These are phyloP conservation scores for Trametes hirsuta DNA, from an alignment of 1,284 basidiomycete genomes.

Conservation along the genomic window DNA sequence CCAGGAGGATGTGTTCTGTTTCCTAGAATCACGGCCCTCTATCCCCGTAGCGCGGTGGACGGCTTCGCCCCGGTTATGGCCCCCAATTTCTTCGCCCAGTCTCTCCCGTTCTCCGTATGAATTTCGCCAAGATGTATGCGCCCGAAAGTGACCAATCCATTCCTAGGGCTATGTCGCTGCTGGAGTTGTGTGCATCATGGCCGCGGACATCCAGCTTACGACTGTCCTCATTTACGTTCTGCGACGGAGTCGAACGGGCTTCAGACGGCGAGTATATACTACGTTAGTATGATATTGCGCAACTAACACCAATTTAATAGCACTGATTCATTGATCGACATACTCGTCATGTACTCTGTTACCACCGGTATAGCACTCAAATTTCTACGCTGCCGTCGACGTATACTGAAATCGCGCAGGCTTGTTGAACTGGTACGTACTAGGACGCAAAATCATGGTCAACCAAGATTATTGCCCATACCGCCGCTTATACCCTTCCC, in stretches of 20 bases:
- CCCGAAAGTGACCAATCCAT: not conserved
- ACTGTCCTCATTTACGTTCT: conserved; percentile 3
- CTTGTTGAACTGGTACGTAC: too few species aligned
- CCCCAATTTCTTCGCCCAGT: not conserved
- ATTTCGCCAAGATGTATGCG: not conserved
- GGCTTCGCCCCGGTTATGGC: not conserved
- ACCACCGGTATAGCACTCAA: conserved; percentile 1
- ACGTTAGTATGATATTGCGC: not conserved
- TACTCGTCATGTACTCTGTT: conserved; percentile 8
- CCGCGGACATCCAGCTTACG: conserved; percentile 3
- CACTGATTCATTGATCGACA: conserved; percentile 7
- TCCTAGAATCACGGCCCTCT: too few species aligned
- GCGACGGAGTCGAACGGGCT: not conserved
- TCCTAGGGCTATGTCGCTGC: not conserved
- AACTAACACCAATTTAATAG: not conserved
- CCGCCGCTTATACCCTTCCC: too few species aligned
- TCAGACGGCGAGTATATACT: not conserved
- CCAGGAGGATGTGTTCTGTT: too few species aligned
- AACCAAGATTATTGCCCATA: too few species aligned
- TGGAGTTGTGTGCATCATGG: conserved; percentile 1
- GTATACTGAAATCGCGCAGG: too few species aligned
- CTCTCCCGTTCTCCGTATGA: not conserved
- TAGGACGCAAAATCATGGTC: too few species aligned
- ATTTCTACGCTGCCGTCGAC: not conserved
- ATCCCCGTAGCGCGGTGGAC: too few species aligned